Percentiles rank a stretch among this genome's conserved stretches.
phyloP scores from a whole-genome alignment of 306 rosid genomes.

The Dalbergia cochinchinensis region DNA sequence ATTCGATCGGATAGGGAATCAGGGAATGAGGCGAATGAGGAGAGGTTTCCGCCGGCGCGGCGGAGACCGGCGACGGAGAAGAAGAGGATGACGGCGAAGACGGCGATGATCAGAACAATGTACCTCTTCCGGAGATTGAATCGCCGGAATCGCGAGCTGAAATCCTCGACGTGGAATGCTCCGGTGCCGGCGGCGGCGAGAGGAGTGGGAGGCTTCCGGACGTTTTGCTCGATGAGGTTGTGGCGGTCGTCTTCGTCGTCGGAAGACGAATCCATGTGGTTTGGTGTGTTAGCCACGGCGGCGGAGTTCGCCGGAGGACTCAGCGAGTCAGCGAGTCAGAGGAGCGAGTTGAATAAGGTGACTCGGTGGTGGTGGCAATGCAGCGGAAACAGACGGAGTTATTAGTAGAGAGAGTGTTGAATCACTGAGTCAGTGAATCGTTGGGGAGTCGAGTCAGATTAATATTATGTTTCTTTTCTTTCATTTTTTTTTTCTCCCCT shows the following conservation, averaged over 20 bases:
- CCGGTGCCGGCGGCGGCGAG: conserved; percentile 35
- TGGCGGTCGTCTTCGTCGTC: conserved; percentile 90
- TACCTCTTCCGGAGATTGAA: conserved; percentile 58
- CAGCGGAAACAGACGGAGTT: background rate
- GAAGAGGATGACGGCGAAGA: conserved; percentile 58
- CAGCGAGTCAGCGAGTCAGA: background rate
- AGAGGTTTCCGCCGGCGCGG: conserved; percentile 30
- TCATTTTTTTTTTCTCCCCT: too few relatives aligned
- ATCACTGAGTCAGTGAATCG: conserved; percentile 30
- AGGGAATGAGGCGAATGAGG: conserved; percentile 38
- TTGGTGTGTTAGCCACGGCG: conserved; percentile 46
- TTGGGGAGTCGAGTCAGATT: background rate
- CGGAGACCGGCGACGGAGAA: conserved; percentile 61
- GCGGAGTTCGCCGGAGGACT: background rate
- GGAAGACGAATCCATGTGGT: conserved; percentile 70
- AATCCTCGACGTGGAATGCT: conserved; percentile 65
- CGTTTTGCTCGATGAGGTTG: conserved; percentile 71
- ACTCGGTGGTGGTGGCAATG: background rate
- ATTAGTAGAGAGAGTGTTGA: background rate
- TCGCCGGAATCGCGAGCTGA: conserved; percentile 48
- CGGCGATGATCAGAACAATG: conserved; percentile 57
- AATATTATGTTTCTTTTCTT: too few relatives aligned
- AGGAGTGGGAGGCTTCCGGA: conserved; percentile 54
- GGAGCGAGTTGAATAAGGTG: too few relatives aligned
- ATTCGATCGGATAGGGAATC: conserved; percentile 60